These are phyloP conservation scores for Chytriomyces confervae DNA, from an alignment of 192 early-diverging fungal species.

Conservation along the genomic window DNA sequence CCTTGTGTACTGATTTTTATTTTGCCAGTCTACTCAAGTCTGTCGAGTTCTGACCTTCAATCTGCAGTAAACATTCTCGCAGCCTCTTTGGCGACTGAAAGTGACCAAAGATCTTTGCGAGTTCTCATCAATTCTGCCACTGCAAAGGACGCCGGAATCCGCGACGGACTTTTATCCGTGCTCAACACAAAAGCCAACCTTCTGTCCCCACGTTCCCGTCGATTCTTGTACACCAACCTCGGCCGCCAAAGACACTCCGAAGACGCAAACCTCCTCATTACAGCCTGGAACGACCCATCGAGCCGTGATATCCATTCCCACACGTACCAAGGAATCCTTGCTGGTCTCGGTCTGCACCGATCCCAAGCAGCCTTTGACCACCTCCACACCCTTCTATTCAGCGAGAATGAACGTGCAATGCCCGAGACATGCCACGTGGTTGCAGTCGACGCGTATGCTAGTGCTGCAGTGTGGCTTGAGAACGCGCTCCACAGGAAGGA, in stretches of 20 bases:
- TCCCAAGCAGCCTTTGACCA: conserved; percentile 47
- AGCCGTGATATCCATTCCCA: conserved; percentile 40
- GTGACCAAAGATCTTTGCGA: conserved; percentile 40
- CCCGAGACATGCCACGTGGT: conserved; percentile 24
- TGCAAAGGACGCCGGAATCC: conserved; percentile 41
- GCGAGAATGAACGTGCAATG: conserved; percentile 24
- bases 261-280: conserved; percentile 47
- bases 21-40: conserved; percentile 41
- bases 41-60: conserved; percentile 40
- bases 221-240: conserved; percentile 34
- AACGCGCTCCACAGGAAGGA: neutral
- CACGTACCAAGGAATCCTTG: conserved; percentile 43
- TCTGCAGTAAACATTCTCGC: conserved; percentile 49
- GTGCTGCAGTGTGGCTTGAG: conserved; percentile 32
- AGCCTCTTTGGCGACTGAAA: conserved; percentile 47
- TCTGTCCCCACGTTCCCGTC: conserved; percentile 8
- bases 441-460: conserved; percentile 34
- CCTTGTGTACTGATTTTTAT: neutral
- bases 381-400: conserved; percentile 33
- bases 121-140: conserved; percentile 18
- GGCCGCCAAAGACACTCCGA: conserved; percentile 52
- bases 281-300: conserved; percentile 41
- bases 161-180: conserved; percentile 40
- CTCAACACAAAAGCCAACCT: conserved; percentile 19
- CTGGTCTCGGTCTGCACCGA: conserved; percentile 50